These are phyloP conservation scores for Ceratopteris richardii DNA, from an alignment of 75 land plant genomes.

Conservation along the genomic window DNA sequence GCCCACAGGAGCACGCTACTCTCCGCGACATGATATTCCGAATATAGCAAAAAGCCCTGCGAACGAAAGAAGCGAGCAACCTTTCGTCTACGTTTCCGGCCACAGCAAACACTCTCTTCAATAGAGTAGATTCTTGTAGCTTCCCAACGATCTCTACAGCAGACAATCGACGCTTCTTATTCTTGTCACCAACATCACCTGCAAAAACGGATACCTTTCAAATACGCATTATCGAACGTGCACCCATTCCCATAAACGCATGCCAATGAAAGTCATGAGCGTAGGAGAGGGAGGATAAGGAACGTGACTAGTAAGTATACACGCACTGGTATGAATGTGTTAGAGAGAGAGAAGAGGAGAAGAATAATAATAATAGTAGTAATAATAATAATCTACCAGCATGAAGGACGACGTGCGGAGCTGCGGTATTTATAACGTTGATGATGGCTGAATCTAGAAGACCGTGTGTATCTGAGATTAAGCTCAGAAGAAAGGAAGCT, in stretches of 20 bases:
- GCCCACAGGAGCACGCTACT: too few species aligned
- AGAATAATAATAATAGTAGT: neutral
- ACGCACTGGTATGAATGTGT: too few species aligned
- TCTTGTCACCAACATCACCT: constrained; percentile 23
- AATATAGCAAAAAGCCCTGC: too few species aligned
- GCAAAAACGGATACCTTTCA: neutral
- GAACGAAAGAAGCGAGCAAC: constrained; percentile 4
- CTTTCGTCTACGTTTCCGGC: constrained; percentile 19
- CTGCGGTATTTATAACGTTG: neutral
- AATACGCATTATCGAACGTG: neutral
- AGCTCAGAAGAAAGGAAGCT: neutral
- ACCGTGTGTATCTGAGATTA: constrained; percentile 17
- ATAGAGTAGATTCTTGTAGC: neutral
- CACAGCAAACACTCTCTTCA: constrained; percentile 11
- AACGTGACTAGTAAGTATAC: neutral
- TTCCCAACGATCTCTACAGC: constrained; percentile 5
- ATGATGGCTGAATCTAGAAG: constrained; percentile 5
- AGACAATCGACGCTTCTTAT: constrained; percentile 5
- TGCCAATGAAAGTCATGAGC: neutral
- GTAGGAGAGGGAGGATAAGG: neutral
- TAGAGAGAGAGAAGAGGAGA: neutral
- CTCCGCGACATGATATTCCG: too few species aligned
- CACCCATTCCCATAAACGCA: neutral
- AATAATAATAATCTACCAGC: constrained; percentile 6
- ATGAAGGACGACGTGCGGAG: constrained; percentile 6